Evolutionary conservation across 2,329 filamentous ascomycete species (phyloP).

Genomic region (Fragosphaeria purpurea): DNA sequence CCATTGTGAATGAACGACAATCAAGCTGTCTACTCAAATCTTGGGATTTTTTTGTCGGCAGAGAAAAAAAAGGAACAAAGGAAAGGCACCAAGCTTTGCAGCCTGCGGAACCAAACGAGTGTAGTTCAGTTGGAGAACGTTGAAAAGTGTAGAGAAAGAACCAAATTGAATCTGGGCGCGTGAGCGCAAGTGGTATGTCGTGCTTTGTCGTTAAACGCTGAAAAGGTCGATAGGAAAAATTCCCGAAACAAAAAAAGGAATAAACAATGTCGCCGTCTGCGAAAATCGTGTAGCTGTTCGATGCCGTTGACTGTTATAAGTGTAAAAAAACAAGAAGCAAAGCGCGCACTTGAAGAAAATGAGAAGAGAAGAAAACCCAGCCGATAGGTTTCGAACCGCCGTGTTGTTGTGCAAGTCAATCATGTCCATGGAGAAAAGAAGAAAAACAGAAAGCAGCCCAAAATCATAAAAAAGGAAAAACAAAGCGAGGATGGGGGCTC

Average conservation of each 20-base stretch:
- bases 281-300: slow-evolving; percentile 7
- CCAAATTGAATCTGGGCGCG: neutral
- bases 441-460: slow-evolving; percentile 17
- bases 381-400: slow-evolving; percentile 1
- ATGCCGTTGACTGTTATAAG: slow-evolving; percentile 5
- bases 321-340: neutral
- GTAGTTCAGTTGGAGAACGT: neutral
- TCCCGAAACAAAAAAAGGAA: neutral
- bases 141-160: neutral
- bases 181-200: slow-evolving; percentile 1
- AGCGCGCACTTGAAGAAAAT: neutral
- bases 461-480: slow-evolving; percentile 1
- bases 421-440: slow-evolving; percentile 12
- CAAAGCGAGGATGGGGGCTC: neutral
- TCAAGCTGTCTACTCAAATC: too few relatives aligned
- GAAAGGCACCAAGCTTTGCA: neutral
- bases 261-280: slow-evolving; percentile 3
- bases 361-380: neutral
- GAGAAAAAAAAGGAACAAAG: slow-evolving; percentile 2
- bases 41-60: neutral
- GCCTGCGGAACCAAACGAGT: slow-evolving; percentile 3
- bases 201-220: neutral
- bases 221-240: neutral
- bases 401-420: neutral
- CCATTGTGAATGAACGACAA: too few relatives aligned